These are phyloP conservation scores for Chrysosporium keratinophilum DNA, from an alignment of 2,329 filamentous ascomycete genomes.

Conservation along the genomic window DNA sequence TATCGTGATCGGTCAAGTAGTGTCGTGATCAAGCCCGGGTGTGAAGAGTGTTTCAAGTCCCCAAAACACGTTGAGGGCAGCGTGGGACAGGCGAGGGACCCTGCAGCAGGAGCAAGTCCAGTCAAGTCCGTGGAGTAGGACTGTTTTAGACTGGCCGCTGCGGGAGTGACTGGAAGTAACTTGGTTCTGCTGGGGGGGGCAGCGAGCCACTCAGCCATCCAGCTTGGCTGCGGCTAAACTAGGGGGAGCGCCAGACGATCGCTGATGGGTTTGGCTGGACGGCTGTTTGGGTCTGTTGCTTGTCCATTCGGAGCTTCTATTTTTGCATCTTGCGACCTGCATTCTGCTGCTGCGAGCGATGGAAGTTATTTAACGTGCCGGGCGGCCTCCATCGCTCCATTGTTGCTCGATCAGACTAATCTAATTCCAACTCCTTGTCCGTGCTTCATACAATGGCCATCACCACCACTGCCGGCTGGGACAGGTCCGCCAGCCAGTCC, in stretches of 20 bases:
- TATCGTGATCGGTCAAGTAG: no score
- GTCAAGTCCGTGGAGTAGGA: no score
- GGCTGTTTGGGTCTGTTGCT: background rate
- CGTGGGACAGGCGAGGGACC: background rate
- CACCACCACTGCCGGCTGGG: background rate
- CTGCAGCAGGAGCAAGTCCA: background rate
- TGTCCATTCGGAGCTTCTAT: background rate
- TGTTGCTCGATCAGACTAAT: background rate
- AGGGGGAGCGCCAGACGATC: background rate
- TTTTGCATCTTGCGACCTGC: conserved; percentile 7
- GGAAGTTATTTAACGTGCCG: background rate
- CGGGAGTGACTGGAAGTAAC: background rate
- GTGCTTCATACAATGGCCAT: conserved; percentile 1
- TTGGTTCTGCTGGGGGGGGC: no score
- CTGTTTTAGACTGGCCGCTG: background rate
- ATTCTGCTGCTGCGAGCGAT: background rate
- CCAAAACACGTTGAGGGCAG: conserved; percentile 1
- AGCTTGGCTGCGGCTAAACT: conserved; percentile 8
- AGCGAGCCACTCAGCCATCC: conserved; percentile 8
- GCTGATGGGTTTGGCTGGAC: background rate
- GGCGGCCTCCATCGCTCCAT: background rate
- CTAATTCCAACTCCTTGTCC: background rate
- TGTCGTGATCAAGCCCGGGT: background rate
- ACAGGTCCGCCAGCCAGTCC: background rate
- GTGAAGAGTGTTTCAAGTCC: background rate